Evolutionary conservation across 2,329 filamentous ascomycete genomes (phyloP).

Genomic region (Exophiala aquamarina): DNA sequence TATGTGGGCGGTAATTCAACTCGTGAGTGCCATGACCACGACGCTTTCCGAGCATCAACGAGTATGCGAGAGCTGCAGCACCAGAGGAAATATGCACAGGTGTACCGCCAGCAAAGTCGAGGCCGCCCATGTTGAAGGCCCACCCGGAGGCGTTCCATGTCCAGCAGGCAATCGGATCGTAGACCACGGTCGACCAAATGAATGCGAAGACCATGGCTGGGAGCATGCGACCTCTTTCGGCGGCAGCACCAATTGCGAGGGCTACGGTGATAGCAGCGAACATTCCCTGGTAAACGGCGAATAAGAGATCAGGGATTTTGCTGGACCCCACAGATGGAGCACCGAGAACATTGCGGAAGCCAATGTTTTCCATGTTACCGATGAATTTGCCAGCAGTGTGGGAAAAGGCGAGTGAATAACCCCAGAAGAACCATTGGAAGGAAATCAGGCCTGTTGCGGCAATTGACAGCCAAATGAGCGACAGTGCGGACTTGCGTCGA

Average conservation of each 20-base stretch:
- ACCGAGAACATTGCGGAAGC: constrained; percentile 72
- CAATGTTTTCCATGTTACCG: constrained; percentile 76
- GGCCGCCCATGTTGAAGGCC: constrained; percentile 74
- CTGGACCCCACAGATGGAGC: constrained; percentile 71
- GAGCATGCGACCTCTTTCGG: constrained; percentile 83
- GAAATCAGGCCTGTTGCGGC: constrained; percentile 76
- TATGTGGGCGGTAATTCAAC: constrained; percentile 80
- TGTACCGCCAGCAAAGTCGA: constrained; percentile 88
- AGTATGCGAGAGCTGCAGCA: constrained; percentile 81
- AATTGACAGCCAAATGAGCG: constrained; percentile 81
- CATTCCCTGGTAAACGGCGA: constrained; percentile 84
- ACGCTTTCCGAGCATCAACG: constrained; percentile 85
- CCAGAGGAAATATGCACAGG: constrained; percentile 71
- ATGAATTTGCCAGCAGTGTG: constrained; percentile 74
- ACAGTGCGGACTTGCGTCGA: constrained; percentile 82
- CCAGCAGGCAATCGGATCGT: constrained; percentile 93
- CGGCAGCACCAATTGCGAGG: constrained; percentile 78
- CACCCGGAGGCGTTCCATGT: constrained; percentile 86
- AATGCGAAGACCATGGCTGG: constrained; percentile 92
- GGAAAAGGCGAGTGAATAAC: constrained; percentile 80
- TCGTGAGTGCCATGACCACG: constrained; percentile 70
- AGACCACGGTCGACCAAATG: constrained; percentile 84
- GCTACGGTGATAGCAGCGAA: constrained; percentile 66
- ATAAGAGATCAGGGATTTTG: constrained; percentile 78
- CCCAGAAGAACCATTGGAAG: constrained; percentile 97